Evolutionary conservation across 2,329 filamentous ascomycete genomes (phyloP).

Genomic region (Colletotrichum limetticola): DNA sequence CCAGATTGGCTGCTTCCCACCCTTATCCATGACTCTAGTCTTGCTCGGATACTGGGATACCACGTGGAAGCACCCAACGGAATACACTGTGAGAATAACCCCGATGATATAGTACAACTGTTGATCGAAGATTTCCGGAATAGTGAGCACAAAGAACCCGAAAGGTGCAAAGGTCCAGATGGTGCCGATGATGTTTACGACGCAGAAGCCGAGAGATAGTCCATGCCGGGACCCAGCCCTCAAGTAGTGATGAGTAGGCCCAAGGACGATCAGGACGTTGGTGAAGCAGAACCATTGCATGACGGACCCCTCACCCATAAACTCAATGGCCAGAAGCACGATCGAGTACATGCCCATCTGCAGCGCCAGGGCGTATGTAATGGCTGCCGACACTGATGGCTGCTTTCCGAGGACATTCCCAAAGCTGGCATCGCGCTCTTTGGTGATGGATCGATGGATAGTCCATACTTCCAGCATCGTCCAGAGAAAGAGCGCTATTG

Average conservation of each 20-base stretch:
- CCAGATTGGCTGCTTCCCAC: constrained; percentile 7
- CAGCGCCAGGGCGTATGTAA: constrained; percentile 8
- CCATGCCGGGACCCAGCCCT: constrained; percentile 21
- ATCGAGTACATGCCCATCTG: constrained; percentile 29
- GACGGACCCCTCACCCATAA: constrained; percentile 27
- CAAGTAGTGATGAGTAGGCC: constrained; percentile 27
- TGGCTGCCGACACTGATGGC: background rate
- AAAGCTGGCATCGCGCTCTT: constrained; percentile 27
- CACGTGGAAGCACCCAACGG: constrained; percentile 1
- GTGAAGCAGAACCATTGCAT: constrained; percentile 33
- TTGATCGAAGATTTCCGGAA: constrained; percentile 1
- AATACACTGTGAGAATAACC: background rate
- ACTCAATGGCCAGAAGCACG: constrained; percentile 16
- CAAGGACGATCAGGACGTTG: constrained; percentile 30
- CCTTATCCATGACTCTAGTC: background rate
- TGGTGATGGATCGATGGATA: constrained; percentile 24
- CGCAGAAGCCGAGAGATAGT: constrained; percentile 25
- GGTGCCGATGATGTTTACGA: constrained; percentile 16
- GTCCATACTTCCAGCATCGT: constrained; percentile 28
- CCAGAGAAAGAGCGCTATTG: constrained; percentile 17
- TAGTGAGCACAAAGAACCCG: background rate
- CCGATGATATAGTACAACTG: constrained; percentile 7
- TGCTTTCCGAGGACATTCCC: background rate
- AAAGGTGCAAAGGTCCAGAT: constrained; percentile 10
- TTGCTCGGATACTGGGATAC: constrained; percentile 15